phyloP scores from a whole-genome alignment of 169 alveolate species.

The Cryptosporidium andersoni region DNA sequence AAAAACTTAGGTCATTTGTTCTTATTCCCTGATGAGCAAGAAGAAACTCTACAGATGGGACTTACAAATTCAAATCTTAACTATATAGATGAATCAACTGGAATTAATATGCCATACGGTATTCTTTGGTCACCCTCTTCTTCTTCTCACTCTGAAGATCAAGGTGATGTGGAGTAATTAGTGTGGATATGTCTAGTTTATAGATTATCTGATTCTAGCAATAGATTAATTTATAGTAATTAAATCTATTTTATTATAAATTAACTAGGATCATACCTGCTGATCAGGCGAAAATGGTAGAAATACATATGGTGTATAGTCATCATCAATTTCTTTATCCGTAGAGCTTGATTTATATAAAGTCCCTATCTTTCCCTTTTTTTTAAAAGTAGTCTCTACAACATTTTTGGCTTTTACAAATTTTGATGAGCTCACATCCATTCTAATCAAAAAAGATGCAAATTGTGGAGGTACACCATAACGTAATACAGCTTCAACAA shows the following conservation, averaged over 20 bases:
- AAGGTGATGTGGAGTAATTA: not conserved
- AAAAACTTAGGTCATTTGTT: not conserved
- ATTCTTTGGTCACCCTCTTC: slow-evolving; percentile 70
- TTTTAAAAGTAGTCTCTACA: slow-evolving; percentile 72
- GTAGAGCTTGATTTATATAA: slow-evolving; percentile 21
- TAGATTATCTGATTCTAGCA: too few relatives aligned
- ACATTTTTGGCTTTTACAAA: slow-evolving; percentile 70
- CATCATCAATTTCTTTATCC: slow-evolving; percentile 65
- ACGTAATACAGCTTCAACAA: slow-evolving; percentile 89
- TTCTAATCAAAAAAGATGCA: slow-evolving; percentile 79
- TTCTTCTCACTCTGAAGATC: slow-evolving; percentile 17
- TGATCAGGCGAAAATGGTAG: slow-evolving; percentile 64
- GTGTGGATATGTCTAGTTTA: not conserved
- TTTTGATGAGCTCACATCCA: slow-evolving; percentile 68
- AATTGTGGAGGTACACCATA: slow-evolving; percentile 90
- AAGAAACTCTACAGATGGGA: not conserved
- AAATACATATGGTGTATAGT: slow-evolving; percentile 63
- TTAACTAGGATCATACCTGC: slow-evolving; percentile 7
- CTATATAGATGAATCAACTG: not conserved
- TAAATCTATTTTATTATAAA: not conserved
- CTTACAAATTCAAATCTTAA: not conserved
- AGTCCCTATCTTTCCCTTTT: slow-evolving; percentile 71
- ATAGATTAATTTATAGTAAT: not conserved
- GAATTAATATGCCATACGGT: slow-evolving; percentile 3
- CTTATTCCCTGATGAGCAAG: slow-evolving; percentile 1